Evolutionary conservation across 2,329 filamentous ascomycete genomes (phyloP).

Genomic region (Myotisia sp.): DNA sequence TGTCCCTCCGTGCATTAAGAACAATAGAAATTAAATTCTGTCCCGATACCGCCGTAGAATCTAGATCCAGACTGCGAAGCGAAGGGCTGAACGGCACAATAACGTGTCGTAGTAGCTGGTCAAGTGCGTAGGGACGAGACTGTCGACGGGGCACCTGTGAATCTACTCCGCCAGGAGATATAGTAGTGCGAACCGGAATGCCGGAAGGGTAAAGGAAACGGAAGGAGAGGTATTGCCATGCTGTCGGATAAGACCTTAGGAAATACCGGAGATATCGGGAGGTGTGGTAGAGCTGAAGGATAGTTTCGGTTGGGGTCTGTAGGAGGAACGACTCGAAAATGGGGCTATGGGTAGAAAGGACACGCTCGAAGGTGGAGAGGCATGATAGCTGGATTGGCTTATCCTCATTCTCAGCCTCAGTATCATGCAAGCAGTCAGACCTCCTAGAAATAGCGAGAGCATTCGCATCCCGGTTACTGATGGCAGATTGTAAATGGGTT

Average conservation of each 20-base stretch:
- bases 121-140: conserved; percentile 44
- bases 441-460: too few relatives aligned
- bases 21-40: conserved; percentile 42
- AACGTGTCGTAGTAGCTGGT: conserved; percentile 42
- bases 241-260: conserved; percentile 42
- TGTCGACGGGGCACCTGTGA: conserved; percentile 28
- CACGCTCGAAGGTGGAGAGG: conserved; percentile 38
- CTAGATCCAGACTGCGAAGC: conserved; percentile 43
- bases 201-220: conserved; percentile 34
- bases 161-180: conserved; percentile 21
- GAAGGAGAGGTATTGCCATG: conserved; percentile 48
- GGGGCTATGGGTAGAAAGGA: conserved; percentile 43
- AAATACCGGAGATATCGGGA: conserved; percentile 42
- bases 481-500: too few relatives aligned
- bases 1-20: conserved; percentile 39
- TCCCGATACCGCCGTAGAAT: conserved; percentile 47
- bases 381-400: too few relatives aligned
- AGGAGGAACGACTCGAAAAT: conserved; percentile 45
- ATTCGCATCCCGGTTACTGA: too few relatives aligned
- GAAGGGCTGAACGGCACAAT: conserved; percentile 43
- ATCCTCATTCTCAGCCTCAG: too few relatives aligned
- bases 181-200: conserved; percentile 21
- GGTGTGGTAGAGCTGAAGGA: conserved; percentile 46
- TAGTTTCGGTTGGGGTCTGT: conserved; percentile 41
- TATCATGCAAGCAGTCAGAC: too few relatives aligned